Conservation (phyloP, 1,284 basidiomycete species). For the Sanghuangporus weigelae region DNA sequence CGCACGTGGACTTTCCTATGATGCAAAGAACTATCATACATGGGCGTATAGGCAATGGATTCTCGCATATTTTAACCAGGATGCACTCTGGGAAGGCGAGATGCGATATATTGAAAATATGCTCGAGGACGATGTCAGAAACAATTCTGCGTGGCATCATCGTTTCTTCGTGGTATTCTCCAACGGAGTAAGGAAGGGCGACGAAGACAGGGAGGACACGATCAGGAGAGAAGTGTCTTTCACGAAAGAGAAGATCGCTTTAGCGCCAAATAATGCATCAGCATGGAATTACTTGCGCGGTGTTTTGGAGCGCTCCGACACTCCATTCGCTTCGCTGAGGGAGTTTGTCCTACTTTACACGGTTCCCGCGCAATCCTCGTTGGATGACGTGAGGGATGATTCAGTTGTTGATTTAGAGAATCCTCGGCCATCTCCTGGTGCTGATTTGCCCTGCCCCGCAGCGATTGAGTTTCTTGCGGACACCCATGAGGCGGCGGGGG, state of each 20-base stretch:
- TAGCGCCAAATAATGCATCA: conserved; percentile 86
- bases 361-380: conserved; percentile 30
- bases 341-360: conserved; percentile 67
- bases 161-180: conserved; percentile 90
- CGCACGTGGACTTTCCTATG: conserved; percentile 59
- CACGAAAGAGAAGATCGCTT: conserved; percentile 72
- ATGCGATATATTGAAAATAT: conserved; percentile 73
- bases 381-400: background rate
- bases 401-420: conserved; percentile 65
- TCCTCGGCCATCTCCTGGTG: conserved; percentile 58
- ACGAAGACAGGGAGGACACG: conserved; percentile 52
- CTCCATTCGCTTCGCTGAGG: conserved; percentile 50
- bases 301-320: conserved; percentile 52
- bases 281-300: conserved; percentile 95
- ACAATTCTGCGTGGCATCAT: conserved; percentile 99
- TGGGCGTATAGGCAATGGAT: conserved; percentile 95
- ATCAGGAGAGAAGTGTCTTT: conserved; percentile 68
- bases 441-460: conserved; percentile 67
- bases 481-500: conserved; percentile 42
- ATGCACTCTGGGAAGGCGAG: conserved; percentile 77
- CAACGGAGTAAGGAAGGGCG: conserved; percentile 50
- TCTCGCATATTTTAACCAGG: conserved; percentile 63
- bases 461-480: conserved; percentile 89
- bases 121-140: conserved; percentile 77
- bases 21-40: conserved; percentile 94